Evolutionary conservation across 2,329 filamentous ascomycete genomes (phyloP).

Genomic region (Neonectria neomacrospora): DNA sequence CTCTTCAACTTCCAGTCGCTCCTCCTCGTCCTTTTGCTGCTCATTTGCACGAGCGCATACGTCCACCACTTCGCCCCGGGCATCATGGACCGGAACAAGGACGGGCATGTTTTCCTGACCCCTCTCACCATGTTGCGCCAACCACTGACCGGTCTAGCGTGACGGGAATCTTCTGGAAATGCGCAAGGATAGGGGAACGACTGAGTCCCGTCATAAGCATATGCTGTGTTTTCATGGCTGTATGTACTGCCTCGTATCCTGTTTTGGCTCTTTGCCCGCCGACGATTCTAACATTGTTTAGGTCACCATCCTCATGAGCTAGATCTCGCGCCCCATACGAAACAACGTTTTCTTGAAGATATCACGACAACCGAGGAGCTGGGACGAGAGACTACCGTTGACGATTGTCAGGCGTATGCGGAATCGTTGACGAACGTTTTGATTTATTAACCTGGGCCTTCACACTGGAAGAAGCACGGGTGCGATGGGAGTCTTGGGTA

Average conservation of each 20-base stretch:
- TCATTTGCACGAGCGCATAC: slow-evolving; percentile 96
- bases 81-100: slow-evolving; percentile 92
- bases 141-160: slow-evolving; percentile 60
- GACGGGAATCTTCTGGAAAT: slow-evolving; percentile 95
- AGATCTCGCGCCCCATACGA: slow-evolving; percentile 41
- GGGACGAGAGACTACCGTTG: slow-evolving; percentile 21
- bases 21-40: slow-evolving; percentile 90
- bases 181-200: slow-evolving; percentile 89
- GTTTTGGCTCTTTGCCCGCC: neutral
- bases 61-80: slow-evolving; percentile 89
- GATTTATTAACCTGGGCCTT: neutral
- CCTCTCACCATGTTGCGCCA: neutral
- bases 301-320: slow-evolving; percentile 53
- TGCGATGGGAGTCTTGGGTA: slow-evolving; percentile 5
- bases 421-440: slow-evolving; percentile 17
- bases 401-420: slow-evolving; percentile 20
- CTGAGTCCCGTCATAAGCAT: slow-evolving; percentile 95
- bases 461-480: neutral
- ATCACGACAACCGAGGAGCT: slow-evolving; percentile 40
- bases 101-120: slow-evolving; percentile 70
- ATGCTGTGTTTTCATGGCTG: slow-evolving; percentile 94
- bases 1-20: slow-evolving; percentile 99
- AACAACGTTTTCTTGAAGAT: slow-evolving; percentile 30
- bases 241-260: slow-evolving; percentile 54
- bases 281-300: slow-evolving; percentile 30